Evolutionary conservation across 164 flowering plant genomes (phyloP), one percentile per base, ranked within the genome.

Genomic region (Brasenia schreberi): DNA sequence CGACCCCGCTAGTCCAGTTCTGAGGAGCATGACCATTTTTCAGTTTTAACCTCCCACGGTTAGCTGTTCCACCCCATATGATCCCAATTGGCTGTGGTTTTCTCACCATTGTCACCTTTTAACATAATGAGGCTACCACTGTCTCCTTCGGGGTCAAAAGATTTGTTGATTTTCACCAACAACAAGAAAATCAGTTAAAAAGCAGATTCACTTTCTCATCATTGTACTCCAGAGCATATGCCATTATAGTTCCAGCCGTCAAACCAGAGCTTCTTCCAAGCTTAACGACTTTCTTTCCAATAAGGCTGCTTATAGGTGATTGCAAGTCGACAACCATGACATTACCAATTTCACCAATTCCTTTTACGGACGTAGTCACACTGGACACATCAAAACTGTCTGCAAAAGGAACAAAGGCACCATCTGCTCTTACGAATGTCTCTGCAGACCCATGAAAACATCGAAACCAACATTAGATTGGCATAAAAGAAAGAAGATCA

Each of bases 21-120:
- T 84, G 95, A 0, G 98, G 98, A 64, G 89, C 87, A 69, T 83
- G 82, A 27, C 98, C 98, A 68, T 80, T 85, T 75, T 87, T 92
- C 27, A 92, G 77, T 78, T 92, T 92, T 74, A 92, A 72, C 5
- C 98, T 76, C 18, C 98, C 98, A 18, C 98, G 83, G 69, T 92
- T 89, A 27, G 97, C 94, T n/a, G 97, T 92, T 39, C 97, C 97
- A 70, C 97, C 97, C 97, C 98, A 92, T 66, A 92, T 92, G 71
- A 92, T 92, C 64, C 98, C 98, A 69, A 89, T 85, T 3, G 98
- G 98, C 17, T 65, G 77, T 17, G 96, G 95, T n/a, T 70, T 85
- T 88, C 71, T 82, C 91, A 65, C 78, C 85, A 56, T 81, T 74
- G 71, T 80, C 78, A 53, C 83, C 82, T 4, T 88, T 87, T 67